Percentiles rank a stretch among this genome's conserved stretches.
Evolutionary conservation across 1,139 yeast genomes (phyloP).

Genomic region (Hansenula lynferdii): DNA sequence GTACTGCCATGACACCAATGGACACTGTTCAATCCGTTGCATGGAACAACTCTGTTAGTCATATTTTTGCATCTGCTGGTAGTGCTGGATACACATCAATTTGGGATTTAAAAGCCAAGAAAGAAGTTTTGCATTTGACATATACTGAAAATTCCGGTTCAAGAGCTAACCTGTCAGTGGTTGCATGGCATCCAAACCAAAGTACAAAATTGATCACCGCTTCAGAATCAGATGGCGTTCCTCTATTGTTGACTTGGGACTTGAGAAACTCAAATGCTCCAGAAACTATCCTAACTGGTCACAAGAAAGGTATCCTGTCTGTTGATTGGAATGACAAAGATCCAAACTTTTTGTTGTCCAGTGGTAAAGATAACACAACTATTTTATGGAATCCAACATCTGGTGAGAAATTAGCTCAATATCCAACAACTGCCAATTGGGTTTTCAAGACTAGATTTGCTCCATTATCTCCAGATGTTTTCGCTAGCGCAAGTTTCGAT

Average conservation of each 20-base stretch:
- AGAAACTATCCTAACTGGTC: slow-evolving; percentile 70
- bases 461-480: slow-evolving; percentile 80
- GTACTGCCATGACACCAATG: slow-evolving; percentile 73
- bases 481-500: slow-evolving; percentile 93
- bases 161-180: slow-evolving; percentile 62
- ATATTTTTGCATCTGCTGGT: slow-evolving; percentile 89
- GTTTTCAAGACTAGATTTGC: slow-evolving; percentile 85
- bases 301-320: slow-evolving; percentile 82
- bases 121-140: slow-evolving; percentile 82
- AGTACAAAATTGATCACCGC: slow-evolving; percentile 88
- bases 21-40: slow-evolving; percentile 81
- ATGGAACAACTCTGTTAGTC: slow-evolving; percentile 85
- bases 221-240: slow-evolving; percentile 74
- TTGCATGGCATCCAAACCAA: slow-evolving; percentile 82
- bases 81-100: slow-evolving; percentile 77
- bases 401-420: slow-evolving; percentile 72
- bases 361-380: slow-evolving; percentile 90
- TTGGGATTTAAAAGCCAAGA: slow-evolving; percentile 87
- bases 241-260: slow-evolving; percentile 89
- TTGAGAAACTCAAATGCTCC: slow-evolving; percentile 91
- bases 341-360: slow-evolving; percentile 68
- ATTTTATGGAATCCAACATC: slow-evolving; percentile 84
- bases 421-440: slow-evolving; percentile 94
- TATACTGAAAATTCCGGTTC: slow-evolving; percentile 43
- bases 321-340: slow-evolving; percentile 94